Evolutionary conservation across 768 basidiomycete species (phyloP), one percentile per base, ranked within the genome.

Genomic region (Leucosporidium yakuticum): DNA sequence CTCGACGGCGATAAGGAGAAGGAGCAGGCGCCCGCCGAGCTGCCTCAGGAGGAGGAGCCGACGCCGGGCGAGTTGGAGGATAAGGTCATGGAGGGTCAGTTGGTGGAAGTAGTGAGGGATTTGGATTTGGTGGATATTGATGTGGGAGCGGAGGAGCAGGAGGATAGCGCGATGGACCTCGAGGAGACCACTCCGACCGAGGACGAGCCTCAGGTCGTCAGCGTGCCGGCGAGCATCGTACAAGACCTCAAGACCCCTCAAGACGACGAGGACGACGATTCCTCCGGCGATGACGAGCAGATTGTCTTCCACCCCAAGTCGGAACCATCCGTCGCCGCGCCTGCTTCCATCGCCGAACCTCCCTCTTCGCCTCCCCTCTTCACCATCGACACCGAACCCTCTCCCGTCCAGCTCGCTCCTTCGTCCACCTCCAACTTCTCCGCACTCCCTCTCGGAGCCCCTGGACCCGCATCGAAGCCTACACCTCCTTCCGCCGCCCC

Each of bases 241-340:
- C 34, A 7, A 21, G 57, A 23, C 23, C 21, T 39, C 57, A 21
- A 23, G 57, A 44, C 32, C 15, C 7, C 6, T 7, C 11, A 6
- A 25, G 6, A 31, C 47, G 8, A 51, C 15, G 56, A 57, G 7
- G n/a, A 9, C 4, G 57, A 62, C 0, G 67, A 68, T 4, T 63
- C 61, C 14, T 21, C 9, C 0, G 54, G 60, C 0, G 69, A 67
- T 4, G 59, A 36, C 9, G 66, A 68, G 44, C 50, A 68, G 39
- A 63, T 68, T 57, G 47, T 68, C 57, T 65, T 59, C 50, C 60
- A 63, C 1, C 60, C 48, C 23, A 55, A 63, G 8, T 60, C 60
- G 4, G 14, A 27, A 20, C 20, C 54, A 6, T 2, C 54, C 31
- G 19, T 7, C 29, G 27, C 19, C 54, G 39, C 39, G 6, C 6